Evolutionary conservation across 192 early-diverging fungal species (phyloP).

Genomic region (Entomortierella parvispora): DNA sequence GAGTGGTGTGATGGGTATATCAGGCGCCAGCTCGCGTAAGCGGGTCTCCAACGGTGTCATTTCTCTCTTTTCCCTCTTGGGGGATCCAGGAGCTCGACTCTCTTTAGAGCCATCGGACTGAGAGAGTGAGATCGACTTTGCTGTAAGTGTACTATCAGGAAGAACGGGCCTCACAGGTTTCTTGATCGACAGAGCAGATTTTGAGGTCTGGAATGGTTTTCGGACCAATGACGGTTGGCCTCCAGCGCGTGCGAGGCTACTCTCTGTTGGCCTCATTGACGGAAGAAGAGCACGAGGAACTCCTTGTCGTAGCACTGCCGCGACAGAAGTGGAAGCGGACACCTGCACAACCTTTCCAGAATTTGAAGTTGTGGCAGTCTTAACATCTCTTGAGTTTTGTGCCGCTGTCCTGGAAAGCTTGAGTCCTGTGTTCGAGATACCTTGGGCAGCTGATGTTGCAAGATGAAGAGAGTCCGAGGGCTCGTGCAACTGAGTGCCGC

Average conservation of each 20-base stretch:
- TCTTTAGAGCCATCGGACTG: not conserved
- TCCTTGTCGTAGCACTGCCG: slow-evolving; percentile 6
- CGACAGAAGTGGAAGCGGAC: not conserved
- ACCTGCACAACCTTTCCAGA: not conserved
- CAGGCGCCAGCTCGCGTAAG: too few relatives aligned
- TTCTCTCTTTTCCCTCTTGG: not conserved
- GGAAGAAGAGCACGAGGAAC: slow-evolving; percentile 14
- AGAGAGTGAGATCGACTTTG: slow-evolving; percentile 7
- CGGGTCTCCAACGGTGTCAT: too few relatives aligned
- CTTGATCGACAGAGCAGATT: slow-evolving; percentile 19
- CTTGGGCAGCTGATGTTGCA: not conserved
- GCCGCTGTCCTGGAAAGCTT: not conserved
- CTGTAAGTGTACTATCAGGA: slow-evolving; percentile 20
- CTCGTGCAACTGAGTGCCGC: not conserved
- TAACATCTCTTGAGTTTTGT: slow-evolving; percentile 1
- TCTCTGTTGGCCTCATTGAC: slow-evolving; percentile 6
- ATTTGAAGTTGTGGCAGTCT: not conserved
- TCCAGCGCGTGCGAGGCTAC: slow-evolving; percentile 8
- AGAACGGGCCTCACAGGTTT: slow-evolving; percentile 21
- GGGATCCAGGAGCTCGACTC: not conserved
- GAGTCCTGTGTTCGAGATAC: not conserved
- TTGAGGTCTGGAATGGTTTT: slow-evolving; percentile 11
- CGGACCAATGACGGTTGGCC: not conserved
- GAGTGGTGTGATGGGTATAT: too few relatives aligned
- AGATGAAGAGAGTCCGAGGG: not conserved